Percentiles rank a stretch among this genome's conserved stretches.
phyloP scores from a whole-genome alignment of 805 yeast species.

The Candida gorgasii region DNA sequence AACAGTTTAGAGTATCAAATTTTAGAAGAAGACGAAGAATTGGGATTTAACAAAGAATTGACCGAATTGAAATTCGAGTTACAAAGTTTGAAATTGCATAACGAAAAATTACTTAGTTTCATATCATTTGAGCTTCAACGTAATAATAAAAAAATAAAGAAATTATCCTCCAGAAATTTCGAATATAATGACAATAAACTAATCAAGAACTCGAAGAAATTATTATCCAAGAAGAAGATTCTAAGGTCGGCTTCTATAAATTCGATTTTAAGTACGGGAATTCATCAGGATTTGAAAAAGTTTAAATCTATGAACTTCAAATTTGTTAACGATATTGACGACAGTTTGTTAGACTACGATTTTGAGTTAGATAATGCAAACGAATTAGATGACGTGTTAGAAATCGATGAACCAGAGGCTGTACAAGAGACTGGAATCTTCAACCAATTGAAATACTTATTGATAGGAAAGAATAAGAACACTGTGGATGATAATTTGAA shows the following conservation, averaged over 20 bases:
- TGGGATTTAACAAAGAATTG: conserved; percentile 32
- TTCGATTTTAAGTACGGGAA: conserved; percentile 20
- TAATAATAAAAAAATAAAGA: conserved; percentile 42
- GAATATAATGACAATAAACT: conserved; percentile 57
- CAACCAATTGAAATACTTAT: conserved; percentile 35
- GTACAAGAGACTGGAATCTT: conserved; percentile 27
- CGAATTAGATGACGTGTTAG: conserved; percentile 5
- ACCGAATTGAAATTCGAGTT: conserved; percentile 54
- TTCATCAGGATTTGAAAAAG: conserved; percentile 28
- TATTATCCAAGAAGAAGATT: conserved; percentile 45
- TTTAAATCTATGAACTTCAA: conserved; percentile 34
- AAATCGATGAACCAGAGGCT: conserved; percentile 9
- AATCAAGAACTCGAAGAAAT: conserved; percentile 48
- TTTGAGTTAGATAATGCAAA: conserved; percentile 14
- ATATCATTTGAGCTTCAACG: conserved; percentile 59
- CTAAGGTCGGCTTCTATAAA: conserved; percentile 40
- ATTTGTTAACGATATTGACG: conserved; percentile 11
- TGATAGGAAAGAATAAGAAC: conserved; percentile 29
- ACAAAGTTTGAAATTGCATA: conserved; percentile 53
- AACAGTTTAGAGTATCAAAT: conserved; percentile 18
- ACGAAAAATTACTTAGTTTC: conserved; percentile 56
- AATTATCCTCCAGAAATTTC: conserved; percentile 31
- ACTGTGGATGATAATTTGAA: conserved; percentile 42
- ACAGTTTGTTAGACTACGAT: conserved; percentile 11
- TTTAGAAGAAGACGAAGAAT: conserved; percentile 7